These are phyloP conservation scores for Bryoglossum gracile DNA, from an alignment of 495 filamentous ascomycete genomes.

Conservation along the genomic window DNA sequence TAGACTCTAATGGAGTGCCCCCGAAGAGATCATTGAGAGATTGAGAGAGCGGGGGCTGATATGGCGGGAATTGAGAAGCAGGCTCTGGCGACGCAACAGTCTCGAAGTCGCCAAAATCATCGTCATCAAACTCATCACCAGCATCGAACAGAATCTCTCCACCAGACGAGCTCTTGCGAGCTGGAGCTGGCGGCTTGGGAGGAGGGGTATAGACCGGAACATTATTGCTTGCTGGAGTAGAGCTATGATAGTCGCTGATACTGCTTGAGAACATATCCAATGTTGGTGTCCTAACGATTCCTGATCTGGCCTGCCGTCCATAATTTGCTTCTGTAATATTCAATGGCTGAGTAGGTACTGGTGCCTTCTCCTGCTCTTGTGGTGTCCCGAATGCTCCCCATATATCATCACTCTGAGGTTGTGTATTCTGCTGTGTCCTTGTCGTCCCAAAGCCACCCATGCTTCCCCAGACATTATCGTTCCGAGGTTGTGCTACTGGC, in stretches of 20 bases:
- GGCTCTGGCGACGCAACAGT: conserved; percentile 27
- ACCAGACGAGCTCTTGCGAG: conserved; percentile 12
- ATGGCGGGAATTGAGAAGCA: neutral
- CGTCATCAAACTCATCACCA: conserved; percentile 42
- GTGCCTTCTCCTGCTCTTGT: conserved; percentile 1
- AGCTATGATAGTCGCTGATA: neutral
- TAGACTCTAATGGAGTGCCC: conserved; percentile 5
- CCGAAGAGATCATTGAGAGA: conserved; percentile 17
- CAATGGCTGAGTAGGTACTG: neutral
- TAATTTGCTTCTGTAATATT: neutral
- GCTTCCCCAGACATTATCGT: no score
- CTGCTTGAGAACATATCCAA: conserved; percentile 19
- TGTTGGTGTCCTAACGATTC: conserved; percentile 12
- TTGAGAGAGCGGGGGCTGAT: conserved; percentile 9
- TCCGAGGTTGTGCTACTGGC: neutral
- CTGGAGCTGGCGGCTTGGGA: neutral
- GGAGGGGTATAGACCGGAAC: neutral
- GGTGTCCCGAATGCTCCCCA: conserved; percentile 22
- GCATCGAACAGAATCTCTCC: conserved; percentile 42
- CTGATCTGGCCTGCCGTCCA: conserved; percentile 1
- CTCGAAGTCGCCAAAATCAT: conserved; percentile 75
- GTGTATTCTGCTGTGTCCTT: no score
- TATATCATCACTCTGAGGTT: conserved; percentile 22
- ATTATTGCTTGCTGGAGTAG: conserved; percentile 1
- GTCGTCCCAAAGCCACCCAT: no score